phyloP scores from a whole-genome alignment of 768 basidiomycete genomes.

The Psilocybe sp. region DNA sequence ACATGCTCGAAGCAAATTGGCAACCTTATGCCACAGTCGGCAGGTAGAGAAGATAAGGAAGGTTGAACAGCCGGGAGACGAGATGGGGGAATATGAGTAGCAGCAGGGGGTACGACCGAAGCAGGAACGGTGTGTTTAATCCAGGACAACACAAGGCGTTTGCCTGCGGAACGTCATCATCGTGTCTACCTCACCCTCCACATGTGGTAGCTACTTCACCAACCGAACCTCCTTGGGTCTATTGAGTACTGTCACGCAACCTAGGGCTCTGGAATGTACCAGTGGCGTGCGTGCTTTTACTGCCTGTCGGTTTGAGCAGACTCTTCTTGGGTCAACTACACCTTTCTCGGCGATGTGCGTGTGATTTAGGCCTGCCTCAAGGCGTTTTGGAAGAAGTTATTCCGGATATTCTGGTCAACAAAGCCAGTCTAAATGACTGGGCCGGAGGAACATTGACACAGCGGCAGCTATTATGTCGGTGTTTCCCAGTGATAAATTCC shows the following conservation, averaged over 20 bases:
- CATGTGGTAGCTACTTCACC: constrained; percentile 12
- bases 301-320: constrained; percentile 3
- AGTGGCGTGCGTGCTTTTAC: constrained; percentile 5
- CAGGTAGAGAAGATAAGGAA: not conserved
- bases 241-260: not conserved
- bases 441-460: not conserved
- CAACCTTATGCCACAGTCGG: constrained; percentile 1
- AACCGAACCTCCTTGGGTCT: constrained; percentile 1
- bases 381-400: constrained; percentile 8
- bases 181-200: constrained; percentile 16
- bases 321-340: constrained; percentile 12
- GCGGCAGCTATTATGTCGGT: too few relatives aligned
- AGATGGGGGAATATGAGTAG: constrained; percentile 8
- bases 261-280: not conserved
- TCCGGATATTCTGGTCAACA: too few relatives aligned
- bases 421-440: too few relatives aligned
- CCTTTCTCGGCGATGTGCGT: constrained; percentile 9
- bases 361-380: constrained; percentile 15
- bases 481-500: too few relatives aligned
- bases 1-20: constrained; percentile 9
- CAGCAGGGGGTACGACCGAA: constrained; percentile 1
- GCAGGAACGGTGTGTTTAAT: constrained; percentile 8
- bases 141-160: constrained; percentile 6
- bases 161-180: constrained; percentile 15
- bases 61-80: not conserved